Base-by-base conservation (phyloP, 2,329 filamentous ascomycete genomes). In the Orbilia javanica region DNA sequence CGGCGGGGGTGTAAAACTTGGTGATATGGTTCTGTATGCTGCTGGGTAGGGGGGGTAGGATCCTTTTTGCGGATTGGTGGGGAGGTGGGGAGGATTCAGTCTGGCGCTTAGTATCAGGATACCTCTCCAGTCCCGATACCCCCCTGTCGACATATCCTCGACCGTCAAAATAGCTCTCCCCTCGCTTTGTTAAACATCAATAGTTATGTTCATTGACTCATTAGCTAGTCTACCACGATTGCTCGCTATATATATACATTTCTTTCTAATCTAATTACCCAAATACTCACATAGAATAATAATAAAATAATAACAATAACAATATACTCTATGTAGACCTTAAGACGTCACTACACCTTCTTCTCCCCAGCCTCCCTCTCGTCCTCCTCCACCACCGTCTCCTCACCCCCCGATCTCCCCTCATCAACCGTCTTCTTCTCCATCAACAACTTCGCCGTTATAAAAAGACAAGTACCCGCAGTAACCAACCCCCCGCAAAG, bases 401-500 rank as follows among this genome's bases (percentile, higher is more conserved):
- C 42, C 42, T 31, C 18, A 18, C 60, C 52, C 4, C 20, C 44
- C 29, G 29, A 42, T 6, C n/a, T 27, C 18, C 27, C 50, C 31
- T 66, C 39, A 57, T 42, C 36, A 6, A 13, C 34, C 18, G 13
- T 36, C 13, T 34, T 42, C 25, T 57, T 57, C 31, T 29, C 31
- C 62, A 71, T 50, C 8, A 72, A 25, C 1, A 72, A 1, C 63
- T 65, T 72, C 7, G 75, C 75, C 15, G 31, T 55, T 7, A 70
- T n/a, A 36, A 79, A 73, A 18, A 79, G 22, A 1, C 60, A 4
- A 18, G 31, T 42, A 15, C 69, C 75, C 11, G 27, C 75, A 3
- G 64, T 27, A 29, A 79, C 69, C 20, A 71, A 42, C n/a, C 55
- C 48, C 4, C 69, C 75, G 60, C 75, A 79, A 13, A 73, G 52